Conservation (phyloP, 345 rosid species). For the Dovyalis caffra region DNA sequence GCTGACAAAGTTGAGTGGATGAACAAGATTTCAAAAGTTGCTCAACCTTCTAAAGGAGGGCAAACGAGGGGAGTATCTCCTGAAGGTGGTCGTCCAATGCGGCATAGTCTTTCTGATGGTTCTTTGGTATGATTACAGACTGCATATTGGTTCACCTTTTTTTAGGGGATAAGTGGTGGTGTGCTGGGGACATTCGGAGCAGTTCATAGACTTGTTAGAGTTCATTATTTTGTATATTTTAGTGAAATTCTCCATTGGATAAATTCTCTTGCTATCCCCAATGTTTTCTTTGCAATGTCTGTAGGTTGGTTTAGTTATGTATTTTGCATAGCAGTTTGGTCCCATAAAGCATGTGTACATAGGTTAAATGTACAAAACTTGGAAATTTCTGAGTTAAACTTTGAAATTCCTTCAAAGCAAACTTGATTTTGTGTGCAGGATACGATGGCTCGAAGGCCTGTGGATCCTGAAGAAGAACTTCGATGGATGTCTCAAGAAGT, state of each 20-base stretch:
- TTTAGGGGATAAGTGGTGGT: no score
- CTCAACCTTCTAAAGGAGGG: conserved; percentile 60
- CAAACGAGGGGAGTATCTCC: conserved; percentile 52
- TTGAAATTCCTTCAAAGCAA: background rate
- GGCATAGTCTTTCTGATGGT: conserved; percentile 93
- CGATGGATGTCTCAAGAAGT: conserved; percentile 99
- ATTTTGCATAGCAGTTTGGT: background rate
- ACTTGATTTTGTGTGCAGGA: conserved; percentile 42
- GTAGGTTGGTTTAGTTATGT: background rate
- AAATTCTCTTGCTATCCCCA: background rate
- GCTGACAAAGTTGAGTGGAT: conserved; percentile 88
- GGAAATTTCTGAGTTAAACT: background rate
- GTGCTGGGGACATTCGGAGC: no score
- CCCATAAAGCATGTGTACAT: background rate
- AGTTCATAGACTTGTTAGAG: no score
- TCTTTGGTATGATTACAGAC: conserved; percentile 68
- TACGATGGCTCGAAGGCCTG: conserved; percentile 83
- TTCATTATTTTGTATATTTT: background rate
- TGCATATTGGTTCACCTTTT: background rate
- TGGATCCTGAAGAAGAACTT: conserved; percentile 98
- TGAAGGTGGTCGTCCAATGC: conserved; percentile 39
- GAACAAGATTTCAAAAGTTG: conserved; percentile 63
- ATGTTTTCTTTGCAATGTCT: background rate
- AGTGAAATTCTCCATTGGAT: background rate
- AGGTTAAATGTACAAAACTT: background rate